Base-by-base conservation (phyloP, 2,329 filamentous ascomycete species). In the Colletotrichum coccodes region DNA sequence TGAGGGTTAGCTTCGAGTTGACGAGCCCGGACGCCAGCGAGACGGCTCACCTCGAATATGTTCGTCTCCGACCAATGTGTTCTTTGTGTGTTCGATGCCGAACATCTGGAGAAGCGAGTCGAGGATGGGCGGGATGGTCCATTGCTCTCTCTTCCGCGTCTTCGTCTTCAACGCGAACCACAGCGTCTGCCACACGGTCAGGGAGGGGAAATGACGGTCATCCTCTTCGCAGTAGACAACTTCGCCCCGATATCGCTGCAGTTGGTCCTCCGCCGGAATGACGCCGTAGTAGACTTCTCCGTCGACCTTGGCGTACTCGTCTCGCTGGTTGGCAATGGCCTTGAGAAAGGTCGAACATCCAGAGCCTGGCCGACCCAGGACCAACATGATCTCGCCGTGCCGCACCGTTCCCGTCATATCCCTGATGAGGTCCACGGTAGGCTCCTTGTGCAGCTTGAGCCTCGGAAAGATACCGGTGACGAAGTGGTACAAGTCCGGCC, bases 321-420 rank as follows among this genome's bases (percentile, higher is more conserved):
- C 86, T 26, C 90, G 85, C 70, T 93, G 88, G 76, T 95, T 95
- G 47, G 90, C 87, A 71, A 95, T 88, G 2, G 90, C 87, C 76
- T 94, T 94, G 56, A 95, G 83, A 72, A 95, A 94, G 0, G 92
- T 94, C 4, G 88, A 90, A 78, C 92, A 94, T 11, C 93, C 93
- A 30, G 90, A 86, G 4, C 93, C 93, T 0, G 93, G 93, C 11
- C 91, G 84, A 7, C 92, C 92, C 1, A 95, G 84, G 0, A 80
- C 79, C 30, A 80, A 74, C 78, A 80, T 78, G 73, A 80, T 80
- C 72, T 80, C 79, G 7, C 79, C 79, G 16, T 78, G 74, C 6
- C 78, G 76, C 6, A 80, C 77, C 21, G 75, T 74, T 4, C 79
- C 79, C 3, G 78, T 77, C 62, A 80, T 79, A 54, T 79, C 74